Conservation (phyloP, 805 yeast species). For the Geotrichum ghanense region DNA sequence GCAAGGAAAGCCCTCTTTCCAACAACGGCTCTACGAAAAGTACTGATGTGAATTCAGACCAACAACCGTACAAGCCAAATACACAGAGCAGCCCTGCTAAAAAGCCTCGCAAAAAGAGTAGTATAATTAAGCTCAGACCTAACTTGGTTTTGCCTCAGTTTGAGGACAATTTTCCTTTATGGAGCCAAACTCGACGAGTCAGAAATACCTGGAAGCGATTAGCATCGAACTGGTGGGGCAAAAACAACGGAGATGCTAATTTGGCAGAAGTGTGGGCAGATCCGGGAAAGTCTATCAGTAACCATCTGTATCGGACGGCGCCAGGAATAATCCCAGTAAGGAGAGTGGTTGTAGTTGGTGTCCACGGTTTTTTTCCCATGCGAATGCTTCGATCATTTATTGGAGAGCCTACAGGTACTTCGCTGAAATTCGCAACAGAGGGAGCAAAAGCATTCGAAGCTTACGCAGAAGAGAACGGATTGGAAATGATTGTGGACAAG, state of each 20-base stretch:
- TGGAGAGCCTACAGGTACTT: slow-evolving; percentile 96
- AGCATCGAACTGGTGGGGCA: not conserved
- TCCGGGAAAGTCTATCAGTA: slow-evolving; percentile 1
- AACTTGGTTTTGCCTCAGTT: slow-evolving; percentile 10
- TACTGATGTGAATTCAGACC: not conserved
- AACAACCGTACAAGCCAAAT: not conserved
- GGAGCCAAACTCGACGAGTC: slow-evolving; percentile 6
- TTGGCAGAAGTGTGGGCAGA: slow-evolving; percentile 2
- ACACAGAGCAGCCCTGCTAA: not conserved
- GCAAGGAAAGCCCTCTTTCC: no score
- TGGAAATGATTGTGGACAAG: slow-evolving; percentile 56
- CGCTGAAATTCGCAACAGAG: slow-evolving; percentile 78
- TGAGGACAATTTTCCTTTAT: slow-evolving; percentile 10
- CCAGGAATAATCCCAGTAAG: slow-evolving; percentile 25
- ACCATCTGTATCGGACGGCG: slow-evolving; percentile 20
- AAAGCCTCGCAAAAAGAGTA: not conserved
- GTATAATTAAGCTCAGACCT: not conserved
- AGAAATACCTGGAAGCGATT: slow-evolving; percentile 3
- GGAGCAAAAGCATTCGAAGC: slow-evolving; percentile 68
- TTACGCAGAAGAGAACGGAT: slow-evolving; percentile 41
- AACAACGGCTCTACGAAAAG: not conserved
- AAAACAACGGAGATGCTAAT: slow-evolving; percentile 1
- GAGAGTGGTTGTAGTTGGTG: slow-evolving; percentile 75
- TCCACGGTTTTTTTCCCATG: slow-evolving; percentile 94
- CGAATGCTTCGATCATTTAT: slow-evolving; percentile 71